Conservation (phyloP, 768 basidiomycete genomes). For the Tricholoma saponaceum region DNA sequence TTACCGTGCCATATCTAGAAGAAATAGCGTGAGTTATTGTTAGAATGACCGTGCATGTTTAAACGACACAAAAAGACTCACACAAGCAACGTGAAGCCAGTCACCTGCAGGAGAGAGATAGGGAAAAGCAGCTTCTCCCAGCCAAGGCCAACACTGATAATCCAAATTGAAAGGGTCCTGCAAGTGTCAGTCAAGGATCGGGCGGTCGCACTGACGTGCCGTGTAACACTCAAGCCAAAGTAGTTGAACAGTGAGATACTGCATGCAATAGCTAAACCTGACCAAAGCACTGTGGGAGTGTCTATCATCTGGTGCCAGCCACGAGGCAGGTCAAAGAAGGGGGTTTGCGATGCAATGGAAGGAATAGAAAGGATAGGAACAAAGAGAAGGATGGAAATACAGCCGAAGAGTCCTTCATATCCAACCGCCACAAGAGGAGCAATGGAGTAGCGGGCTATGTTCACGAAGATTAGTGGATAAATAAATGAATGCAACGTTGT, state of each 20-base stretch:
- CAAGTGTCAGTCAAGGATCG: slow-evolving; percentile 92
- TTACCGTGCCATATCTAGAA: slow-evolving; percentile 79
- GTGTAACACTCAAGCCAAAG: slow-evolving; percentile 90
- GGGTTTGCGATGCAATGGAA: slow-evolving; percentile 54
- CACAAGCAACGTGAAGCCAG: slow-evolving; percentile 87
- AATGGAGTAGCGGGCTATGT: slow-evolving; percentile 64
- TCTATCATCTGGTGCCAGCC: slow-evolving; percentile 88
- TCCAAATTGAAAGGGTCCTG: slow-evolving; percentile 94
- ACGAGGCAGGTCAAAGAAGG: slow-evolving; percentile 84
- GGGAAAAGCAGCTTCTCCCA: slow-evolving; percentile 89
- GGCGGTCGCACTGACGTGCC: slow-evolving; percentile 89
- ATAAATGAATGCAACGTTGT: background rate
- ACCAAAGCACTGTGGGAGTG: slow-evolving; percentile 67
- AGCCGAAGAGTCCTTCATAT: slow-evolving; percentile 90
- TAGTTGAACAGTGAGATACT: slow-evolving; percentile 84
- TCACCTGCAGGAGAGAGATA: slow-evolving; percentile 75
- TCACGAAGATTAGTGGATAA: background rate
- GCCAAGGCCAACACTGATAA: slow-evolving; percentile 81
- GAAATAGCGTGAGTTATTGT: slow-evolving; percentile 7
- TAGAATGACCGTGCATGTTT: background rate
- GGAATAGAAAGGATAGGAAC: slow-evolving; percentile 79
- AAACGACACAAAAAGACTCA: slow-evolving; percentile 39
- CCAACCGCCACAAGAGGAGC: slow-evolving; percentile 92
- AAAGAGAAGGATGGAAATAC: slow-evolving; percentile 69
- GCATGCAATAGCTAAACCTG: slow-evolving; percentile 66